phyloP scores from a whole-genome alignment of 2,329 filamentous ascomycete genomes.

The Orbilia brochopaga region DNA sequence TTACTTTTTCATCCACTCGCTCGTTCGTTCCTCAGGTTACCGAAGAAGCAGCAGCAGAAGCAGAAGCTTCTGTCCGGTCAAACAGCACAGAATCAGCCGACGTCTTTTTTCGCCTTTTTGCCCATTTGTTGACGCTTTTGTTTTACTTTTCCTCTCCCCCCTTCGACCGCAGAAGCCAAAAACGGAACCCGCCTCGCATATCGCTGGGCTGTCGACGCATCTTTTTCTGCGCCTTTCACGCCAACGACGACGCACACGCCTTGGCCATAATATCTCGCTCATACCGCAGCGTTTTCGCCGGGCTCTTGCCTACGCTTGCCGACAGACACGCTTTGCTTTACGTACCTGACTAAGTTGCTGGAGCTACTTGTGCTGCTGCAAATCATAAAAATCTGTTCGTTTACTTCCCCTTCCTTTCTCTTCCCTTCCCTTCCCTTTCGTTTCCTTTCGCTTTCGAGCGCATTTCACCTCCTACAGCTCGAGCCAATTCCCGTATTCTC shows the following conservation, averaged over 20 bases:
- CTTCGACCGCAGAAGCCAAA: conserved; percentile 13
- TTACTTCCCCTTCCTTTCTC: conserved; percentile 22
- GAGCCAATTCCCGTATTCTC: conserved; percentile 5
- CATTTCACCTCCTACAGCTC: neutral
- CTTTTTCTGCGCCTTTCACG: conserved; percentile 23
- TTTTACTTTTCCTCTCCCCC: neutral
- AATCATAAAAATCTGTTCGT: conserved; percentile 40
- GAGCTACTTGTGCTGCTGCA: conserved; percentile 30
- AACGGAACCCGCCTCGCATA: conserved; percentile 41
- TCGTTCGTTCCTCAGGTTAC: conserved; percentile 45
- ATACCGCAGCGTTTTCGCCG: conserved; percentile 47
- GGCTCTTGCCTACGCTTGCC: conserved; percentile 13
- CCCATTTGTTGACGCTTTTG: conserved; percentile 13
- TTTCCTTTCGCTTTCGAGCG: conserved; percentile 3
- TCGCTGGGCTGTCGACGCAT: conserved; percentile 27
- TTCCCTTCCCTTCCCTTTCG: conserved; percentile 8
- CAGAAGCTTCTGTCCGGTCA: conserved; percentile 3
- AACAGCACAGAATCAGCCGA: neutral
- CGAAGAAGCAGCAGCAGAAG: conserved; percentile 6
- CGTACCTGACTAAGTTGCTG: conserved; percentile 34
- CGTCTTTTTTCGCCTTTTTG: neutral
- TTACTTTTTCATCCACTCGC: conserved; percentile 7
- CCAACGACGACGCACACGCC: conserved; percentile 27
- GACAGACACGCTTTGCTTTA: conserved; percentile 14
- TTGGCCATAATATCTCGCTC: conserved; percentile 46